Evolutionary conservation across 139 green algal species (phyloP), one percentile per base, ranked within the genome.

Genomic region (Eudorina sp.): DNA sequence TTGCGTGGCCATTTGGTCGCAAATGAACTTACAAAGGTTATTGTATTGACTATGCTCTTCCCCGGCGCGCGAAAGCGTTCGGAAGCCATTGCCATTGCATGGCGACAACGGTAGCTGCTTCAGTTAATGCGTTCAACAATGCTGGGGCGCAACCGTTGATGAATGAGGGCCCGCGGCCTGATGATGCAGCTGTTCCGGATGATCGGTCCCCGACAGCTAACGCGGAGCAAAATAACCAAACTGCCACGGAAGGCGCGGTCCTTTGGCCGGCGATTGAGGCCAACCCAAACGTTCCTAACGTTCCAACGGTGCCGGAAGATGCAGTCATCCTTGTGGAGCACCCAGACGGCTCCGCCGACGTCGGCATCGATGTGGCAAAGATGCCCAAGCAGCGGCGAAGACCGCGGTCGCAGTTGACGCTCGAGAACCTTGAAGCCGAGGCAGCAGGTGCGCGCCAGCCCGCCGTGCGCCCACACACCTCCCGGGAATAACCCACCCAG

Each of bases 301-400:
- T 81, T 3, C 73, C 73, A 1, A 29, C 62, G 1, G 43, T 62
- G 29, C 73, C 73, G 0, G 73, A 62, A 13, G 73, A 81, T 27
- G 73, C 73, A 9, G 73, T 81, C 8, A 46, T 62, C 27, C 21
- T 81, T 29, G 43, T 81, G 23, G 73, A 81, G 45, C 73, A 81
- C 46, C 73, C 73, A 21, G 73, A 81, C 25, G 73, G 73, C 4
- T 81, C 73, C 11, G 38, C 73, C 8, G 73, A 64, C 27, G 45
- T 81, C n/a, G 73, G 73, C 29, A 62, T 81, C 29, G 73, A 81
- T 43, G 1, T 40, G 27, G 27, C 73, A 7, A 64, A 25, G 45
- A 0, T 81, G 25, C 73, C 73, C 1, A 62, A 81, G 27, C 29
- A 45, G n/a, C 38, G 27, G 27, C 72, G 43, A 45, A 55, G 70